Conservation (phyloP, 2,329 filamentous ascomycete species). For the Sclerotinia subarctica region DNA sequence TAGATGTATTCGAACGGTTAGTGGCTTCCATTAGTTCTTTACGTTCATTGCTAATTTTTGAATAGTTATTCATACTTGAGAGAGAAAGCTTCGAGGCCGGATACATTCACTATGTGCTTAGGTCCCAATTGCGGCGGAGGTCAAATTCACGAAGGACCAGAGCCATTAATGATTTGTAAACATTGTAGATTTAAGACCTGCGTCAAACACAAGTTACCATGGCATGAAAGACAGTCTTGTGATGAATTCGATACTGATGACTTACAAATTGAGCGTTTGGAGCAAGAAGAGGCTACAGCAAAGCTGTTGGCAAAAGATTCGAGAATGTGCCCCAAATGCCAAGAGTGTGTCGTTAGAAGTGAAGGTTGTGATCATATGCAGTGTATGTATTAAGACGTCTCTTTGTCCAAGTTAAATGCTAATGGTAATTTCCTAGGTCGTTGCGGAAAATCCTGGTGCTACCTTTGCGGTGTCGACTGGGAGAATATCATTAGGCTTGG, state of each 20-base stretch:
- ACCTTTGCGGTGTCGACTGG: slow-evolving; percentile 27
- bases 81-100: slow-evolving; percentile 3
- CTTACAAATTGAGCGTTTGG: slow-evolving; percentile 31
- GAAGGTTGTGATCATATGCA: slow-evolving; percentile 32
- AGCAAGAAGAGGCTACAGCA: slow-evolving; percentile 31
- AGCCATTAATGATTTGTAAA: slow-evolving; percentile 30
- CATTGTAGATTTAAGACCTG: slow-evolving; percentile 29
- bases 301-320: slow-evolving; percentile 28
- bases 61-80: slow-evolving; percentile 6
- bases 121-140: slow-evolving; percentile 25
- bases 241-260: slow-evolving; percentile 29
- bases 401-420: background rate
- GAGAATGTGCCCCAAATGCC: slow-evolving; percentile 29
- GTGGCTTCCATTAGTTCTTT: background rate
- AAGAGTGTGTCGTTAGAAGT: slow-evolving; percentile 26
- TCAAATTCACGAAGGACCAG: slow-evolving; percentile 24
- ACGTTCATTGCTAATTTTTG: background rate
- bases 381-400: slow-evolving; percentile 18
- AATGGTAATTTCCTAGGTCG: slow-evolving; percentile 1
- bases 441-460: slow-evolving; percentile 32
- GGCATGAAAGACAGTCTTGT: slow-evolving; percentile 31
- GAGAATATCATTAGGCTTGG: slow-evolving; percentile 30
- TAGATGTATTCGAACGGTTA: background rate
- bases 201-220: slow-evolving; percentile 29
- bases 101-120: slow-evolving; percentile 23